Percentiles rank a stretch among this genome's conserved stretches.
These are phyloP conservation scores for Geotrichum histeridarum DNA, from an alignment of 1,139 yeast genomes.

Conservation along the genomic window DNA sequence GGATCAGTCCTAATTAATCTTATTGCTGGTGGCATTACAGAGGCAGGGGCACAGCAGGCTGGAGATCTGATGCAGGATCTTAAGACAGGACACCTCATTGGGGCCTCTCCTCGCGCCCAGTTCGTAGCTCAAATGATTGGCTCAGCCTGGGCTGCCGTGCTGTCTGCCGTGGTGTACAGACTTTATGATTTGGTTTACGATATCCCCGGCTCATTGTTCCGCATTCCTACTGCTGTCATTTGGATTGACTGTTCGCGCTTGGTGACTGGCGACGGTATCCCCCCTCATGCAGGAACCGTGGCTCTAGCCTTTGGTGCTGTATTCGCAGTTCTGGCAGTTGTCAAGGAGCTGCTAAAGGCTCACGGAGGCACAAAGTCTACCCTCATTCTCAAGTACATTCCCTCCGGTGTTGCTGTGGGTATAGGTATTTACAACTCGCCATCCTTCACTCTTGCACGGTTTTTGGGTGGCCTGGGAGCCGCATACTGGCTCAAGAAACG, in stretches of 20 bases:
- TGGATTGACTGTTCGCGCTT: slow-evolving; percentile 96
- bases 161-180: slow-evolving; percentile 77
- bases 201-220: slow-evolving; percentile 73
- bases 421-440: slow-evolving; percentile 94
- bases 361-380: background rate
- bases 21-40: slow-evolving; percentile 95
- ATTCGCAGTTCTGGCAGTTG: slow-evolving; percentile 64
- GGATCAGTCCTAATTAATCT: slow-evolving; percentile 78
- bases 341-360: slow-evolving; percentile 28
- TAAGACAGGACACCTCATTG: slow-evolving; percentile 86
- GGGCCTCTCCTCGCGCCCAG: slow-evolving; percentile 91
- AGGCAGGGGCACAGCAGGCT: slow-evolving; percentile 98
- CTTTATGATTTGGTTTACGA: slow-evolving; percentile 75
- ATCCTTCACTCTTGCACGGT: slow-evolving; percentile 86
- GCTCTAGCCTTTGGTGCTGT: slow-evolving; percentile 61
- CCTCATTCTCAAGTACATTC: slow-evolving; percentile 45
- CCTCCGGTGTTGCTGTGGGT: slow-evolving; percentile 96
- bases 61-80: slow-evolving; percentile 97
- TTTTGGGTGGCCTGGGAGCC: slow-evolving; percentile 79
- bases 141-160: slow-evolving; percentile 70
- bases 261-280: slow-evolving; percentile 87
- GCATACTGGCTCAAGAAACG: slow-evolving; percentile 25
- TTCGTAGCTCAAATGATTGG: slow-evolving; percentile 87
- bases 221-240: slow-evolving; percentile 90
- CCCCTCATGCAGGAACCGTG: slow-evolving; percentile 66